Conservation (phyloP, 2,329 filamentous ascomycete species). For the Diaporthe helianthi region DNA sequence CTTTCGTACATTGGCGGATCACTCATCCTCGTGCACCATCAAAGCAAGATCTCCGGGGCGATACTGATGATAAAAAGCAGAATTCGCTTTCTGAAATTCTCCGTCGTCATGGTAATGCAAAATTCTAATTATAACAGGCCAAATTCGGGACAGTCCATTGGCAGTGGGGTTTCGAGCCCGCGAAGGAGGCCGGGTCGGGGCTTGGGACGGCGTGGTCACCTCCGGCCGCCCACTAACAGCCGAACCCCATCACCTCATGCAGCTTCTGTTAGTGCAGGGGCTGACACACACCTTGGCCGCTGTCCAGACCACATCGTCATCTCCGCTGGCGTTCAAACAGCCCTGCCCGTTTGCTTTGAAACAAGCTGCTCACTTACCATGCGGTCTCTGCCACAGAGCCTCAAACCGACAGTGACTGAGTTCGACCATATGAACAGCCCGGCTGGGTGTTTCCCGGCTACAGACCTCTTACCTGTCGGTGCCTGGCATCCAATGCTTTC, state of each 20-base stretch:
- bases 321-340: conserved; percentile 24
- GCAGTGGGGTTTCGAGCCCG: conserved; percentile 29
- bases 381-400: conserved; percentile 1
- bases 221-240: conserved; percentile 20
- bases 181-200: conserved; percentile 16
- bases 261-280: conserved; percentile 28
- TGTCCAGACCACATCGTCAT: conserved; percentile 10
- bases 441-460: conserved; percentile 26
- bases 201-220: conserved; percentile 18
- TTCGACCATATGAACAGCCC: conserved; percentile 25
- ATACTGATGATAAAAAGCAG: conserved; percentile 17
- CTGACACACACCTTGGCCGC: not conserved
- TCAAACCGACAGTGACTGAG: not conserved
- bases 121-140: conserved; percentile 28
- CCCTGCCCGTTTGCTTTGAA: conserved; percentile 26
- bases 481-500: conserved; percentile 25
- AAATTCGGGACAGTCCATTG: conserved; percentile 6
- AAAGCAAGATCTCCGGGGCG: not conserved
- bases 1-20: not conserved
- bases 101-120: not conserved
- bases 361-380: conserved; percentile 14
- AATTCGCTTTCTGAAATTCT: not conserved
- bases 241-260: not conserved
- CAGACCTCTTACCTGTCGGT: conserved; percentile 20
- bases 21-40: conserved; percentile 1